These are phyloP conservation scores for Paecilomyces variotii DNA, from an alignment of 2,329 filamentous ascomycete species.

Conservation along the genomic window DNA sequence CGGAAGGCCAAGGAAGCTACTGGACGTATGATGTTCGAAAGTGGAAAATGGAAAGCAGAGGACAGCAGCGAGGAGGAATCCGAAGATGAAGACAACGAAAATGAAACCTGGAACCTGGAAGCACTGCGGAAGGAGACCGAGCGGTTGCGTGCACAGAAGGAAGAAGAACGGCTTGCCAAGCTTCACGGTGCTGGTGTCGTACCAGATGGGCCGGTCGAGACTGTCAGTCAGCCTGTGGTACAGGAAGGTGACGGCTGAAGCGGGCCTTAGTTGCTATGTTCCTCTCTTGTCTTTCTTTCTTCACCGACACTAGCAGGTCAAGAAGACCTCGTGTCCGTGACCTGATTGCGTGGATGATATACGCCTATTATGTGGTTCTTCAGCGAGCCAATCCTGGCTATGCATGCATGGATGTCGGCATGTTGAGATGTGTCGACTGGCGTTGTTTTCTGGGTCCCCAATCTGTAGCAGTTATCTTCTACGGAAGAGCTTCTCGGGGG, in stretches of 20 bases:
- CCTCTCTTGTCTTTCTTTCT: background rate
- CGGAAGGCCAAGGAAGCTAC: conserved; percentile 91
- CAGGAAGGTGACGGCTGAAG: background rate
- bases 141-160: conserved; percentile 61
- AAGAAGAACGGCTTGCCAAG: conserved; percentile 58
- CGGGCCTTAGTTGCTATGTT: background rate
- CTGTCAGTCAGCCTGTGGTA: background rate
- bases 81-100: conserved; percentile 49
- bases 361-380: background rate
- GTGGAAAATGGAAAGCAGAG: conserved; percentile 75
- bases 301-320: background rate
- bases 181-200: conserved; percentile 17
- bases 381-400: background rate
- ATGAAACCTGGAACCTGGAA: conserved; percentile 65
- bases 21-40: conserved; percentile 90
- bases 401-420: background rate
- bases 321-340: background rate
- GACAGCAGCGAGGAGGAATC: conserved; percentile 55
- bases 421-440: background rate
- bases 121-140: conserved; percentile 81
- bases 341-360: background rate
- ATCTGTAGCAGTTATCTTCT: background rate
- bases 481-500: background rate
- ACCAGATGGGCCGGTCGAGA: background rate
- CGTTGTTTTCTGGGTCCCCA: background rate